These are phyloP conservation scores for Phytophthora sp. DNA, from an alignment of 352 stramenopile genomes.

Conservation along the genomic window DNA sequence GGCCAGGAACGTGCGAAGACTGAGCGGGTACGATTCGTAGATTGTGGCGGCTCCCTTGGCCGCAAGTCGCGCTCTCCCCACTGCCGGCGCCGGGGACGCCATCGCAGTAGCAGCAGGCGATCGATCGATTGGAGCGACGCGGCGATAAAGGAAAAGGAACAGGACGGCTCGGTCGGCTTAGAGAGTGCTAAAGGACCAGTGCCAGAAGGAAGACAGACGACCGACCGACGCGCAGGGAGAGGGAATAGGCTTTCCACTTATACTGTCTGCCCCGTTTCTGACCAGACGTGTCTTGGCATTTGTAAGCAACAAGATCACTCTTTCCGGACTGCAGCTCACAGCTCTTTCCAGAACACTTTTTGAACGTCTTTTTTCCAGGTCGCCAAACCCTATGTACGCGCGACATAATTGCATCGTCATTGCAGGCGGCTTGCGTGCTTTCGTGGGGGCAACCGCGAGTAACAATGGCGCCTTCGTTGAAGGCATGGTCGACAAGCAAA, in stretches of 20 bases:
- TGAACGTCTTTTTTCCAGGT: background rate
- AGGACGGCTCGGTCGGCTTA: background rate
- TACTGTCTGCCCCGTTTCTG: constrained; percentile 22
- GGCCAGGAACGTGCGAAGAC: constrained; percentile 38
- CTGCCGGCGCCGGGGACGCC: constrained; percentile 19
- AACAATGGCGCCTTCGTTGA: constrained; percentile 19
- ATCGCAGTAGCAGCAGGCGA: constrained; percentile 18
- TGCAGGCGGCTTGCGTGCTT: background rate
- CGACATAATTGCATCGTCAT: constrained; percentile 9
- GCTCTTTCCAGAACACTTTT: background rate
- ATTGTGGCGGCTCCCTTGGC: constrained; percentile 43
- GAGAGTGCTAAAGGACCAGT: constrained; percentile 31
- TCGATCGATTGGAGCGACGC: constrained; percentile 16
- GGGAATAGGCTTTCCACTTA: constrained; percentile 27
- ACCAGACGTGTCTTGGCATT: constrained; percentile 13
- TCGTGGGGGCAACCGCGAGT: constrained; percentile 14
- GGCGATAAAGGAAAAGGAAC: background rate
- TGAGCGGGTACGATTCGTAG: constrained; percentile 77
- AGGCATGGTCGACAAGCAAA: constrained; percentile 6
- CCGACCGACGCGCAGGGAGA: background rate
- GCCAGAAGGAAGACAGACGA: constrained; percentile 36
- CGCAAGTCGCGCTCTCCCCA: constrained; percentile 21
- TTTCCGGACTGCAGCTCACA: background rate
- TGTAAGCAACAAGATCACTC: constrained; percentile 6
- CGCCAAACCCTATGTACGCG: constrained; percentile 5